A percentile compares a stretch with the other conserved stretches of the same genome.
phyloP scores from a whole-genome alignment of 257 asterid species.

The Solanum sejunctum region DNA sequence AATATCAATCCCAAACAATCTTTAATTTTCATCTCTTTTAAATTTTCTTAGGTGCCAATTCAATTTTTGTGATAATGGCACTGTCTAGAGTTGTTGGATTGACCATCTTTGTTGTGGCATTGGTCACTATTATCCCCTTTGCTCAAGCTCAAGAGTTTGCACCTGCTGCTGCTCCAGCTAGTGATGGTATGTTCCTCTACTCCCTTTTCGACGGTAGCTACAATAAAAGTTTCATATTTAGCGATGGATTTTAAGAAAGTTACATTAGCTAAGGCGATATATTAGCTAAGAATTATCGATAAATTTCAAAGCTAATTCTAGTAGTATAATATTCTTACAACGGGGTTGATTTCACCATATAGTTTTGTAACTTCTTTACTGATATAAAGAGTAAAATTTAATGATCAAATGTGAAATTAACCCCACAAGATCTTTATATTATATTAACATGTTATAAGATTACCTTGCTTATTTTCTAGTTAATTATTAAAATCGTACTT shows the following conservation, averaged over 20 bases:
- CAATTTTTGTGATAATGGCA: not conserved
- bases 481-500: too few species aligned
- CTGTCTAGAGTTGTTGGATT: not conserved
- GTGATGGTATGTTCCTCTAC: slow-evolving; percentile 8
- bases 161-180: slow-evolving; percentile 15
- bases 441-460: too few species aligned
- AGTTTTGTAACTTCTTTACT: not conserved
- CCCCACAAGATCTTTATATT: not conserved
- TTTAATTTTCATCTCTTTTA: not conserved
- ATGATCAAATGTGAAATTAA: not conserved
- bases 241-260: not conserved
- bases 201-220: too few species aligned
- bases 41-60: not conserved
- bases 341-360: not conserved
- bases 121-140: not conserved
- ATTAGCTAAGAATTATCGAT: not conserved
- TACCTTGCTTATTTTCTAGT: too few species aligned
- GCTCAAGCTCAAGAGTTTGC: slow-evolving; percentile 1
- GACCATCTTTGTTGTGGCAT: not conserved
- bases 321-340: not conserved
- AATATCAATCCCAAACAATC: not conserved
- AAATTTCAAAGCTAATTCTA: not conserved
- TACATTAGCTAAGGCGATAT: not conserved
- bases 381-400: not conserved
- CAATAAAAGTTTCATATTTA: not conserved